Evolutionary conservation across 208 protist genomes (phyloP), one percentile per base, ranked within the genome.

Genomic region (Wallacemonas sp.): DNA sequence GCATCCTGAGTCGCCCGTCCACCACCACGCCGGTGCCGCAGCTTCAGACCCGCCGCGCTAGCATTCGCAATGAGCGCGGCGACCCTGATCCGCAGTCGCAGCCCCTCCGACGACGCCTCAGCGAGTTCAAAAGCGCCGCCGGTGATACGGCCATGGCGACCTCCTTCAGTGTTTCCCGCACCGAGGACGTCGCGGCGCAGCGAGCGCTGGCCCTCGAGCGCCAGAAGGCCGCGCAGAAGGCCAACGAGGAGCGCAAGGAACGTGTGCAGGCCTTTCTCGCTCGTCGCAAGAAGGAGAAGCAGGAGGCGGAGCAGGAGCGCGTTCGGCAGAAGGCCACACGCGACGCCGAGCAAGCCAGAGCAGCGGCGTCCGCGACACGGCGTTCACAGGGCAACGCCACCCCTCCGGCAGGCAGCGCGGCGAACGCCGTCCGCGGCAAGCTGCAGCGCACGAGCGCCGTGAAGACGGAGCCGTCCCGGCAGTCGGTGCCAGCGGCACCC

Each of bases 211-310:
- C 52, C 52, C 29, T 39, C 3, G 45, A 57, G 22, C 62, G 62
- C 4, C 38, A 67, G 20, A 32, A 65, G 44, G 66, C 36, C 44
- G 54, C 65, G 38, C 70, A 80, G 59, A 63, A 76, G 46, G 74
- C 74, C 25, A 86, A 82, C 72, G 81, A 88, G 62, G 85, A 87
- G 72, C 78, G 85, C 31, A 74, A 76, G 31, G 79, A 84, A 70
- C 78, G 85, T 39, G 81, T 91, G 22, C 70, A 79, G 52, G 81
- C 85, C 11, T 88, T 84, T 59, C 76, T 91, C 70, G 76, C 75
- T 44, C 70, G 65, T 46, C 85, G 85, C 32, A 80, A 71, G 67
- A 71, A 74, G 23, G 69, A 86, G 55, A 88, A 79, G 67, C 31
- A 29, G 44, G 36, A 70, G 38, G 32, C 66, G 44, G 67, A 83